These are phyloP conservation scores for Haplosporangium gracile DNA, from an alignment of 192 early-diverging fungal species.

Conservation along the genomic window DNA sequence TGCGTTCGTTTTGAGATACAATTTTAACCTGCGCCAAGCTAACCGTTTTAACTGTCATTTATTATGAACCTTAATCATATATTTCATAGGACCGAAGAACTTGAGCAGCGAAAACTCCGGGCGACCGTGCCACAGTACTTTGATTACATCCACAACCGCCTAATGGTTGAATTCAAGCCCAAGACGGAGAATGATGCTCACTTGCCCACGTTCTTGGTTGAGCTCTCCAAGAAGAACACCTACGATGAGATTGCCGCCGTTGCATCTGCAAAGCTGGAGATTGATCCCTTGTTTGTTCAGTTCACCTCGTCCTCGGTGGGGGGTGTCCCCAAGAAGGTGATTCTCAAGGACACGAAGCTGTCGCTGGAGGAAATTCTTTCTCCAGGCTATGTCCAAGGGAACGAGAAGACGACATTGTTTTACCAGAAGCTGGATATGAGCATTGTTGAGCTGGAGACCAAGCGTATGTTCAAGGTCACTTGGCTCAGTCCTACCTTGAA, in stretches of 20 bases:
- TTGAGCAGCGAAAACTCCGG: constrained; percentile 55
- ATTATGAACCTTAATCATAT: background rate
- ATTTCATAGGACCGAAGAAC: constrained; percentile 38
- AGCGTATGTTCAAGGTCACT: constrained; percentile 76
- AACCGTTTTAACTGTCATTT: background rate
- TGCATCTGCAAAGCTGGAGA: constrained; percentile 71
- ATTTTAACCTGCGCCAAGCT: background rate
- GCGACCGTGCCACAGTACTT: constrained; percentile 78
- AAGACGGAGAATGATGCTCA: constrained; percentile 56
- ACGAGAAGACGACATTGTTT: constrained; percentile 61
- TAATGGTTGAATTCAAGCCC: constrained; percentile 80
- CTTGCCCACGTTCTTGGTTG: constrained; percentile 60
- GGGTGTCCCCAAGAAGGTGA: constrained; percentile 38
- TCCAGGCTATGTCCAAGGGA: constrained; percentile 28
- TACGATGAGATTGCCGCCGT: constrained; percentile 77
- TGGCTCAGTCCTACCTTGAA: constrained; percentile 75
- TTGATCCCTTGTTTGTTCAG: constrained; percentile 80
- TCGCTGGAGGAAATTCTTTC: constrained; percentile 58
- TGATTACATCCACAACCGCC: constrained; percentile 78
- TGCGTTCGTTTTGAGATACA: background rate
- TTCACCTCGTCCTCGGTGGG: constrained; percentile 65
- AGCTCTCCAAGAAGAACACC: constrained; percentile 73
- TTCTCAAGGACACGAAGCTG: constrained; percentile 46
- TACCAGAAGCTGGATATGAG: constrained; percentile 91
- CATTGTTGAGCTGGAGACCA: constrained; percentile 86